Percentiles rank a stretch among this genome's conserved stretches.
Evolutionary conservation across 2,329 filamentous ascomycete genomes (phyloP).

Genomic region (Tolypocladium tropicale): DNA sequence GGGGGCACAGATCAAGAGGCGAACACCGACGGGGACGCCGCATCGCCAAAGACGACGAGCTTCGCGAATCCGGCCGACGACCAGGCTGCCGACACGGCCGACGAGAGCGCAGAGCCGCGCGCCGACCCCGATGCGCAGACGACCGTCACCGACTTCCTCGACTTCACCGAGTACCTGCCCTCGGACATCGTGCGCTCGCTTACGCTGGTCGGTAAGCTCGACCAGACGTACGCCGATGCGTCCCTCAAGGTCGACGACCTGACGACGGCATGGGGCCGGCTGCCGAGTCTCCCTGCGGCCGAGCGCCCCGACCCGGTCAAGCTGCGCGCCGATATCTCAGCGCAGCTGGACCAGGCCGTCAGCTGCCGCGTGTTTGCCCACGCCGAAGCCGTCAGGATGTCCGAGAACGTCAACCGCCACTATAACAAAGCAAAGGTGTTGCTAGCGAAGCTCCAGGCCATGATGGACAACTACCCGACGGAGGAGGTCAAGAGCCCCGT

Average conservation of each 20-base stretch:
- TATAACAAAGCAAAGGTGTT: slow-evolving; percentile 50
- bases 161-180: slow-evolving; percentile 60
- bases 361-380: slow-evolving; percentile 47
- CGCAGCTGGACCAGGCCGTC: slow-evolving; percentile 42
- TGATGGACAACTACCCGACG: slow-evolving; percentile 50
- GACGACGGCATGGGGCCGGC: slow-evolving; percentile 44
- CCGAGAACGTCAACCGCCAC: slow-evolving; percentile 52
- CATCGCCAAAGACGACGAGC: slow-evolving; percentile 16
- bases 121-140: slow-evolving; percentile 58
- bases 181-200: slow-evolving; percentile 57
- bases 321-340: slow-evolving; percentile 51
- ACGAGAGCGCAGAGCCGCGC: slow-evolving; percentile 37
- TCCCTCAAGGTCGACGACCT: slow-evolving; percentile 46
- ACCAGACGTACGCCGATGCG: slow-evolving; percentile 45
- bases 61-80: slow-evolving; percentile 14
- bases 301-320: slow-evolving; percentile 36
- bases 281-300: slow-evolving; percentile 37
- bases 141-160: slow-evolving; percentile 60
- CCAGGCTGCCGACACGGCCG: slow-evolving; percentile 21
- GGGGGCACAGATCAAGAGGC: slow-evolving; percentile 10
- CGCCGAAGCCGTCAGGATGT: slow-evolving; percentile 53
- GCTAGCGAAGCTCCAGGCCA: slow-evolving; percentile 45
- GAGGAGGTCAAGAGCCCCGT: slow-evolving; percentile 43
- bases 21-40: slow-evolving; percentile 11
- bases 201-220: slow-evolving; percentile 54